Conservation (phyloP, 257 asterid species). For the Fraxinus cuspidata region DNA sequence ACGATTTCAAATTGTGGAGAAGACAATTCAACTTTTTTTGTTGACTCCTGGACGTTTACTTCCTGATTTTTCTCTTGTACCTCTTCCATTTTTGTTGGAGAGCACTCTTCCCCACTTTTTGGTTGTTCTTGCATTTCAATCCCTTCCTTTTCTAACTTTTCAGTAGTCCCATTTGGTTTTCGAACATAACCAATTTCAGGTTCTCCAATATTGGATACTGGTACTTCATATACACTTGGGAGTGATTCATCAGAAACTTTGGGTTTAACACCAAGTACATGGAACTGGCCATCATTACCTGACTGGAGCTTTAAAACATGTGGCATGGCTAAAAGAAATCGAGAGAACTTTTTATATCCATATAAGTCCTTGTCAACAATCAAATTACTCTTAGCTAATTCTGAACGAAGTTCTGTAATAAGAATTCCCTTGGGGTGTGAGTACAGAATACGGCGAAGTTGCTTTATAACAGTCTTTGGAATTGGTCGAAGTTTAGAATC, state of each 20-base stretch:
- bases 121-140: conserved; percentile 3
- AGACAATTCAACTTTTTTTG: conserved; percentile 35
- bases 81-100: conserved; percentile 26
- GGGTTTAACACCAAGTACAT: conserved; percentile 34
- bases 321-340: conserved; percentile 81
- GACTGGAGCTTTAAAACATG: conserved; percentile 50
- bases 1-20: conserved; percentile 33
- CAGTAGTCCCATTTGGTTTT: conserved; percentile 32
- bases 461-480: conserved; percentile 58
- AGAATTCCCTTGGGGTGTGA: conserved; percentile 67
- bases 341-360: conserved; percentile 74
- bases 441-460: conserved; percentile 45
- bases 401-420: conserved; percentile 58
- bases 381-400: conserved; percentile 46
- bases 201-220: conserved; percentile 30
- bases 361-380: conserved; percentile 59
- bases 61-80: conserved; percentile 27
- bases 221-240: conserved; percentile 29
- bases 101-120: conserved; percentile 27
- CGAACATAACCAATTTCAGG: conserved; percentile 24
- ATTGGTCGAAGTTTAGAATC: conserved; percentile 55
- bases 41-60: conserved; percentile 28
- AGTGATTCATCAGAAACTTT: conserved; percentile 43
- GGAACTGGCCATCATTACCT: conserved; percentile 39
- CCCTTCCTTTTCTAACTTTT: conserved; percentile 33